These are phyloP conservation scores for Arthonia radiata DNA, from an alignment of 495 filamentous ascomycete species.

Conservation along the genomic window DNA sequence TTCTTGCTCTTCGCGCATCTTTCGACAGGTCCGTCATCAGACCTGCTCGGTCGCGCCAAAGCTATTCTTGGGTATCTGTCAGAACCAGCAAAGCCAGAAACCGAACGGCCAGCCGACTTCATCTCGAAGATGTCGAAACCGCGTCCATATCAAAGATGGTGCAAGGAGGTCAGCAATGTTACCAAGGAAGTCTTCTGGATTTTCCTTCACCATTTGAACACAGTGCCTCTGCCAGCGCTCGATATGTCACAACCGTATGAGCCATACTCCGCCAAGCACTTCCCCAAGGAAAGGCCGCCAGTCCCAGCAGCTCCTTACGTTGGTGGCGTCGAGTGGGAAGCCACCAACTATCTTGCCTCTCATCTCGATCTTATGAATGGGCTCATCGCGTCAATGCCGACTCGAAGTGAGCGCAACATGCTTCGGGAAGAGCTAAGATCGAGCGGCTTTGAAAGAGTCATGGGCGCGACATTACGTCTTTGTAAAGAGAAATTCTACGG, in stretches of 20 bases:
- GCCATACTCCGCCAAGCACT: constrained; percentile 44
- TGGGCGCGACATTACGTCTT: constrained; percentile 59
- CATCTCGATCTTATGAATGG: constrained; percentile 88
- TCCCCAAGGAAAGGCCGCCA: constrained; percentile 68
- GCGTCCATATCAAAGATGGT: constrained; percentile 80
- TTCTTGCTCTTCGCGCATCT: constrained; percentile 71
- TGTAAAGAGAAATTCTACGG: constrained; percentile 97
- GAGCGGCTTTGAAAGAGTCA: constrained; percentile 75
- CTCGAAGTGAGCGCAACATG: constrained; percentile 43
- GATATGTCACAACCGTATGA: constrained; percentile 6
- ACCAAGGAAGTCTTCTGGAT: constrained; percentile 99
- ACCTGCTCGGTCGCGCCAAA: constrained; percentile 34
- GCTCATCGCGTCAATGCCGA: constrained; percentile 61
- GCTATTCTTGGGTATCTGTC: constrained; percentile 53
- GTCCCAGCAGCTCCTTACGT: constrained; percentile 92
- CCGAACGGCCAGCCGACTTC: constrained; percentile 53
- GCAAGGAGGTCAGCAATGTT: constrained; percentile 70
- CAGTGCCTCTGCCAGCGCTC: constrained; percentile 36
- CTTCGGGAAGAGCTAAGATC: constrained; percentile 53
- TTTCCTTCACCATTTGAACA: constrained; percentile 80
- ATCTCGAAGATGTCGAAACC: constrained; percentile 70
- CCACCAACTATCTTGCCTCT: constrained; percentile 79
- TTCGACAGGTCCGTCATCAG: constrained; percentile 24
- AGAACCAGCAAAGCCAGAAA: constrained; percentile 55
- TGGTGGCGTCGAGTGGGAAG: constrained; percentile 96